Conservation (phyloP, 768 basidiomycete genomes). For the Russula emetica region DNA sequence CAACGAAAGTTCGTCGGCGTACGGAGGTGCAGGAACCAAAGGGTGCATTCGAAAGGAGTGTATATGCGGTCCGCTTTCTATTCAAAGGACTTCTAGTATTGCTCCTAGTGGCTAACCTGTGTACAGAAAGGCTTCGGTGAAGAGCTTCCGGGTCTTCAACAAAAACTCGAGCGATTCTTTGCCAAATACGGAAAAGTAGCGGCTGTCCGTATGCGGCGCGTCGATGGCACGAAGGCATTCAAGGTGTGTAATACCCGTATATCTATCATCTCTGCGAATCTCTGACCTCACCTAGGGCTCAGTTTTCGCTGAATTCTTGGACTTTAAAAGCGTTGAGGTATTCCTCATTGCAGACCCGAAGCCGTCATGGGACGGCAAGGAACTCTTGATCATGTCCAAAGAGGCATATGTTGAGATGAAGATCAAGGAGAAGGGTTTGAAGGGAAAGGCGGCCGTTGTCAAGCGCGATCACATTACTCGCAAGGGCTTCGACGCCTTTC, state of each 20-base stretch:
- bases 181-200: slow-evolving; percentile 69
- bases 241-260: slow-evolving; percentile 52
- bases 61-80: slow-evolving; percentile 72
- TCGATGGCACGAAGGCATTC: slow-evolving; percentile 75
- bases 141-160: slow-evolving; percentile 59
- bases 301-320: slow-evolving; percentile 86
- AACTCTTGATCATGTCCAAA: slow-evolving; percentile 87
- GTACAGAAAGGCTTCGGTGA: slow-evolving; percentile 83
- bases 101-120: neutral
- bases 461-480: slow-evolving; percentile 51
- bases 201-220: slow-evolving; percentile 83
- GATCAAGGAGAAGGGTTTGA: slow-evolving; percentile 88
- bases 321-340: slow-evolving; percentile 58
- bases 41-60: slow-evolving; percentile 74
- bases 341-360: slow-evolving; percentile 82
- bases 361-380: slow-evolving; percentile 71
- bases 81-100: neutral
- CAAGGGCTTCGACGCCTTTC: slow-evolving; percentile 76
- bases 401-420: slow-evolving; percentile 93
- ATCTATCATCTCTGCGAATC: neutral
- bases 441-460: slow-evolving; percentile 60
- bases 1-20: slow-evolving; percentile 66
- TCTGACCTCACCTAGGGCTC: slow-evolving; percentile 55
- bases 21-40: slow-evolving; percentile 76
- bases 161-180: slow-evolving; percentile 76